Evolutionary conservation across 2,329 filamentous ascomycete species (phyloP).

Genomic region (Ceratocystis smalleyi): DNA sequence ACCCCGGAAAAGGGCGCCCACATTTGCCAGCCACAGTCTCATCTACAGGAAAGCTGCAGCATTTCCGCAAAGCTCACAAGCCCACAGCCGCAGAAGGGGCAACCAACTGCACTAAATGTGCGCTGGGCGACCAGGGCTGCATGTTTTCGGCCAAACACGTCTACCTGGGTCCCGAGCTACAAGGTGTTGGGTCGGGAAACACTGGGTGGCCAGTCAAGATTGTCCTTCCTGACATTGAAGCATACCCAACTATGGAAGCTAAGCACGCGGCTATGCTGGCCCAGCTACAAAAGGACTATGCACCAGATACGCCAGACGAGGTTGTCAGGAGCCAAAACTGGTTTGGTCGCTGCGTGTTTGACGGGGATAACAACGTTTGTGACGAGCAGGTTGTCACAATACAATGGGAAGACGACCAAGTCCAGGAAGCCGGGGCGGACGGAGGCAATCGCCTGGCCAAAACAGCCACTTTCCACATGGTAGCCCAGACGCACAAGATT

Average conservation of each 20-base stretch:
- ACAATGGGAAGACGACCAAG: conserved; percentile 59
- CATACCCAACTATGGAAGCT: conserved; percentile 37
- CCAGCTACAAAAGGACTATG: conserved; percentile 39
- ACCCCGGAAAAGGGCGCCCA: conserved; percentile 30
- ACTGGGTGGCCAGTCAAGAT: conserved; percentile 72
- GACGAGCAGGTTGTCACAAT: conserved; percentile 87
- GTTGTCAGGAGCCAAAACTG: conserved; percentile 44
- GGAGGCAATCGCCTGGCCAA: conserved; percentile 49
- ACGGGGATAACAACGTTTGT: conserved; percentile 81
- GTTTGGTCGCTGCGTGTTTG: conserved; percentile 94
- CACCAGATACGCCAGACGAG: conserved; percentile 24
- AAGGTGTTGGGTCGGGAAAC: conserved; percentile 48
- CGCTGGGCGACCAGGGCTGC: conserved; percentile 39
- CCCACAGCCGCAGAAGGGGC: conserved; percentile 56
- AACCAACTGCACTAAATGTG: conserved; percentile 77
- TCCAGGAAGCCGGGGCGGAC: conserved; percentile 18
- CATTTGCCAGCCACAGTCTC: conserved; percentile 65
- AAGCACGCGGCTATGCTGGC: conserved; percentile 28
- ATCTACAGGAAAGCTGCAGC: conserved; percentile 60
- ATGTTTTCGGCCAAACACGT: conserved; percentile 74
- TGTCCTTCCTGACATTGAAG: conserved; percentile 84
- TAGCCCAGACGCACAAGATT: conserved; percentile 72
- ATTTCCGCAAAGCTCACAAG: conserved; percentile 63
- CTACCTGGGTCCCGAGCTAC: conserved; percentile 52
- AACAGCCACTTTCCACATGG: conserved; percentile 85